phyloP scores from a whole-genome alignment of 1,139 yeast species.

The Yamadazyma atmosphaerica region DNA sequence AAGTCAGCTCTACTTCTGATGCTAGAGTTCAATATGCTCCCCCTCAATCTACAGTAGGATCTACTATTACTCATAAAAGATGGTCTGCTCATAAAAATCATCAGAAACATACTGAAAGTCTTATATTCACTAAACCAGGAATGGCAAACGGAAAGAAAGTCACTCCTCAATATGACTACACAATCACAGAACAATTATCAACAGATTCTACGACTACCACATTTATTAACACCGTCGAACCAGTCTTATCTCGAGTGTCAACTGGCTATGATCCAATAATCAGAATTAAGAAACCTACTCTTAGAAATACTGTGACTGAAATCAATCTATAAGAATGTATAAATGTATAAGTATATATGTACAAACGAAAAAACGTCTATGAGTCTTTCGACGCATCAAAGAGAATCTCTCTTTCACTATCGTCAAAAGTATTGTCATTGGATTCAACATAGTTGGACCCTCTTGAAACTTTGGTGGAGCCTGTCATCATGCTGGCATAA shows the following conservation, averaged over 20 bases:
- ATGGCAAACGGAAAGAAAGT: not conserved
- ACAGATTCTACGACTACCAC: not conserved
- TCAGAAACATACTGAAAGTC: not conserved
- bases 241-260: not conserved
- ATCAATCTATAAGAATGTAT: not conserved
- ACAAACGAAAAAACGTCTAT: too few relatives aligned
- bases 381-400: too few relatives aligned
- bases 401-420: constrained; percentile 6
- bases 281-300: not conserved
- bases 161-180: not conserved
- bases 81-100: not conserved
- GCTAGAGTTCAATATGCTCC: not conserved
- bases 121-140: not conserved
- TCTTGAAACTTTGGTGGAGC: not conserved
- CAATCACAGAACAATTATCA: not conserved
- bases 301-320: not conserved
- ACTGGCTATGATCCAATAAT: not conserved
- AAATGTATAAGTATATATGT: not conserved
- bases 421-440: constrained; percentile 4
- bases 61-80: not conserved
- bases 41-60: not conserved
- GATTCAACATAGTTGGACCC: not conserved
- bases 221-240: not conserved
- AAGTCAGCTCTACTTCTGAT: not conserved
- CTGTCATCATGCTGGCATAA: constrained; percentile 8